Evolutionary conservation across 768 basidiomycete species (phyloP).

Genomic region (Filobasidium floriforme): DNA sequence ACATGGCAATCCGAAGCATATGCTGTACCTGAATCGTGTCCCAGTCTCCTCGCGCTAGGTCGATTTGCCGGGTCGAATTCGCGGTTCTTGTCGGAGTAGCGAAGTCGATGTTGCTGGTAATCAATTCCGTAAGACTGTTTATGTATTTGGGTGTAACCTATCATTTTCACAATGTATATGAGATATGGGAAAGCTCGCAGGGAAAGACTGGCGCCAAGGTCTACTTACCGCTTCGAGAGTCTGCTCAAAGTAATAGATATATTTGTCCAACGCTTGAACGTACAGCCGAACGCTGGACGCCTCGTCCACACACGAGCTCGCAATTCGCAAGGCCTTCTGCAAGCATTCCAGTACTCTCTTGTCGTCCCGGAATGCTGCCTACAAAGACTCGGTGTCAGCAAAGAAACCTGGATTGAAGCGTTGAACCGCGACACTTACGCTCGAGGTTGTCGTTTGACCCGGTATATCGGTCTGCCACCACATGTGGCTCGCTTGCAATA

Average conservation of each 20-base stretch:
- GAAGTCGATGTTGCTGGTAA: slow-evolving; percentile 86
- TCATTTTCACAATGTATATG: neutral
- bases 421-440: neutral
- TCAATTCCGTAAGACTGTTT: slow-evolving; percentile 89
- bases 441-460: slow-evolving; percentile 18
- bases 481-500: slow-evolving; percentile 86
- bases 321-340: slow-evolving; percentile 91
- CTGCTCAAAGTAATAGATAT: slow-evolving; percentile 90
- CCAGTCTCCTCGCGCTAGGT: slow-evolving; percentile 84
- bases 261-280: slow-evolving; percentile 90
- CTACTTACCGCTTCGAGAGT: slow-evolving; percentile 76
- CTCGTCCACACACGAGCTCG: slow-evolving; percentile 92
- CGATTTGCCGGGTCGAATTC: slow-evolving; percentile 84
- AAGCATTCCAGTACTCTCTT: slow-evolving; percentile 96
- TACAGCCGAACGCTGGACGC: slow-evolving; percentile 94
- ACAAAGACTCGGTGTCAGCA: slow-evolving; percentile 8
- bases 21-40: slow-evolving; percentile 56
- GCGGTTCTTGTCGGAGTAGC: slow-evolving; percentile 72
- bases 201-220: neutral
- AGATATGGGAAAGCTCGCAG: too few relatives aligned
- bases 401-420: neutral
- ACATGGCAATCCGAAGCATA: neutral
- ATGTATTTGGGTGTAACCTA: slow-evolving; percentile 92
- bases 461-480: slow-evolving; percentile 85
- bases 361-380: slow-evolving; percentile 62